Conservation (phyloP, 179 eudicot genomes). For the Amaranthus tricolor region DNA sequence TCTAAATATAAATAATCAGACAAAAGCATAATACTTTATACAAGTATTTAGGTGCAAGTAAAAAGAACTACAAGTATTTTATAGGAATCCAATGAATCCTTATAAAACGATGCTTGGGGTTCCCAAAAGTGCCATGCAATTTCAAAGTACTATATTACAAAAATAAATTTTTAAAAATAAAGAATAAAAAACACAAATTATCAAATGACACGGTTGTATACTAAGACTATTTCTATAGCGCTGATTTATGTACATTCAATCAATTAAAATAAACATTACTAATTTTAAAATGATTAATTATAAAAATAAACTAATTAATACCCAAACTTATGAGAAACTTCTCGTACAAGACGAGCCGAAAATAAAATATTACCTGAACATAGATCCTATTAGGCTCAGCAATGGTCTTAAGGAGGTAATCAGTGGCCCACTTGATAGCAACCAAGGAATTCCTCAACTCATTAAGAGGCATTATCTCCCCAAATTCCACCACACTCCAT, state of each 20-base stretch:
- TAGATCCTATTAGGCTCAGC: constrained; percentile 70
- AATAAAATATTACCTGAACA: constrained; percentile 61
- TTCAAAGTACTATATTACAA: not conserved
- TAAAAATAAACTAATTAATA: too few species aligned
- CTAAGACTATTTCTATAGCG: not conserved
- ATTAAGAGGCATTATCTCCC: constrained; percentile 52
- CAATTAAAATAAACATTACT: not conserved
- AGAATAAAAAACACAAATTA: not conserved
- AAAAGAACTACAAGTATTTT: not conserved
- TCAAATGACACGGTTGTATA: too few species aligned
- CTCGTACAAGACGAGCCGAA: too few species aligned
- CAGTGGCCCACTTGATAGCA: constrained; percentile 68
- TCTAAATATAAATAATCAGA: not conserved
- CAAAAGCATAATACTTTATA: not conserved
- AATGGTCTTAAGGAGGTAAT: constrained; percentile 73
- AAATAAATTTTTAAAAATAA: not conserved
- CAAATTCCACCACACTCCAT: constrained; percentile 82
- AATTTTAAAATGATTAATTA: too few species aligned
- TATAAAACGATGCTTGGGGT: not conserved
- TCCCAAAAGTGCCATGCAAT: constrained; percentile 3
- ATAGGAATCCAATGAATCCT: not conserved
- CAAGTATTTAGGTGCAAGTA: not conserved
- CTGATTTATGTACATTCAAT: not conserved
- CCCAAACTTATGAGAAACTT: too few species aligned
- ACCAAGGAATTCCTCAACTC: constrained; percentile 57